Evolutionary conservation across 768 basidiomycete species (phyloP), one percentile per base, ranked within the genome.

Genomic region (Pleurotus cornucopiae): DNA sequence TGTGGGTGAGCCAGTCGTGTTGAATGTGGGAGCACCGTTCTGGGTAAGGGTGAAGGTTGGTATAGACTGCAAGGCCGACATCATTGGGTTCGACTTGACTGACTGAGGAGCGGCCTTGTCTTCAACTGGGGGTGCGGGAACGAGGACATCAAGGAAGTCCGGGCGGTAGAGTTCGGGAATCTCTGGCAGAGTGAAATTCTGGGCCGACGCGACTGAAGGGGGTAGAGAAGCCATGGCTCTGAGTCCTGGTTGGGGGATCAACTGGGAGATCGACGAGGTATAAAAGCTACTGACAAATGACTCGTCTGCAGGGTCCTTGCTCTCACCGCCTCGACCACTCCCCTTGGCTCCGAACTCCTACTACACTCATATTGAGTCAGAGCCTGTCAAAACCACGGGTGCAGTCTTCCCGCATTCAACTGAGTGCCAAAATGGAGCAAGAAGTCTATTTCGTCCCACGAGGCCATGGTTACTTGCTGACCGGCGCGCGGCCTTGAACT

Each of bases 121-220:
- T 12, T 46, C 5, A 14, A n/a, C 37, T 5, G 54, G 13, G 14
- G 11, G 12, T 30, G 7, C 47, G 26, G 84, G 83, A n/a, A 86
- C 59, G 18, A 88, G 76, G 41, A 73, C 62, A 64, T 86, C 76
- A 51, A 86, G 76, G 60, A 81, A 86, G 61, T 78, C 74, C 30
- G 77, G 68, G 53, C 83, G 67, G 56, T 75, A 80, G 26, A 88
- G 78, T 61, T 87, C 85, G 1, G 78, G 78, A 45, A 89, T 76
- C 38, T 67, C 55, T 0, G 86, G 86, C 11, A 87, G 70, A 5
- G 77, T 73, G 49, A 84, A 70, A 44, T 67, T 72, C 60, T 83
- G 84, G 44, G 73, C 61, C 6, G 69, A 65, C 5, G 60, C 54
- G n/a, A 46, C 40, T 46, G 56, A 16, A 9, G 51, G 51, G 37